Evolutionary conservation across 1,284 basidiomycete species (phyloP), one percentile per base, ranked within the genome.

Genomic region (Hemileia vastatrix): DNA sequence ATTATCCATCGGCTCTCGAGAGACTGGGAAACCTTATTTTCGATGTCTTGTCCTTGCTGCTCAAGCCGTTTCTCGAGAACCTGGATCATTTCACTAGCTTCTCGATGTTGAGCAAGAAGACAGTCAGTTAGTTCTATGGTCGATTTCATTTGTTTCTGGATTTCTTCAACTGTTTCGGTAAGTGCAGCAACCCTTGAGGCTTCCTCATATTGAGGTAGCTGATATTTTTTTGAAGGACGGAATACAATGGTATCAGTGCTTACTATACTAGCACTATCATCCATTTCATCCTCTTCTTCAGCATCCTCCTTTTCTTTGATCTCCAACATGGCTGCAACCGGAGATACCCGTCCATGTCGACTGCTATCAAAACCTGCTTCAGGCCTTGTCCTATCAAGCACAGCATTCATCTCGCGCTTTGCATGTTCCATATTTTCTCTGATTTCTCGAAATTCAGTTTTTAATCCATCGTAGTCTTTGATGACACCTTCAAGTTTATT

Each of bases 391-490:
- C n/a, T n/a, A n/a, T n/a, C n/a, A n/a, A n/a, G n/a, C n/a, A n/a
- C n/a, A n/a, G n/a, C n/a, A n/a, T 76, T 75, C 66, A 76, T 75
- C 64, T 76, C 75, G 6, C 70, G 64, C 62, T 74, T 74, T 27
- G 79, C 80, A 61, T 81, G 80, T 71, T 77, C 76, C 68, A 79
- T 76, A 61, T 76, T 71, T 44, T 67, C 51, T 48, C 75, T 71
- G 51, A 79, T 67, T 32, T 64, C 78, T 36, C 81, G 79, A 2
- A 98, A 84, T 71, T 98, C 91, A 36, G 81, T 80, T 76, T 88
- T 88, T 73, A 97, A 84, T 6, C 79, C 80, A 64, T 95, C 90
- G 70, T 96, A 90, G 75, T 96, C 91, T 24, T 76, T 76, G 0
- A 88, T 81, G 51, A 95, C 81, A 44, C 81, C 81, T 71, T 96